Percentiles rank a stretch among this genome's conserved stretches.
These are phyloP conservation scores for Allomyces macrogynus DNA, from an alignment of 192 early-diverging fungal genomes.

Conservation along the genomic window DNA sequence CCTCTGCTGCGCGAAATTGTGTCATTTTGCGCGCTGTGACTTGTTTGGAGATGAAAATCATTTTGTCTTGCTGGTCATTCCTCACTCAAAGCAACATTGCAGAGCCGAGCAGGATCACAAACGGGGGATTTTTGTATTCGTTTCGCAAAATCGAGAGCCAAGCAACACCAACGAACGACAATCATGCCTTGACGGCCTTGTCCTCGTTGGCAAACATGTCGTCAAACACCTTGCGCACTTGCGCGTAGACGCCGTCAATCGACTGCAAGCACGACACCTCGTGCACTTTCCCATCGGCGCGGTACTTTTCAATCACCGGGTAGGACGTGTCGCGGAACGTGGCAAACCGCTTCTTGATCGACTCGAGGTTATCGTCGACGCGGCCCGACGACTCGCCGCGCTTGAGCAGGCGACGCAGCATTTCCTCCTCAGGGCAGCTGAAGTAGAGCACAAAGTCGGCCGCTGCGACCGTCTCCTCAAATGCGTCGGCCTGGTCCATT, in stretches of 20 bases:
- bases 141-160: too few relatives aligned
- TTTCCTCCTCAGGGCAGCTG: constrained; percentile 82
- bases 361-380: constrained; percentile 85
- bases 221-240: not conserved
- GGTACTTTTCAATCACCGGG: constrained; percentile 75
- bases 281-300: not conserved
- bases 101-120: too few relatives aligned
- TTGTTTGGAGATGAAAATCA: too few relatives aligned
- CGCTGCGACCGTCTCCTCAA: constrained; percentile 62
- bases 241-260: not conserved
- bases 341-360: constrained; percentile 84
- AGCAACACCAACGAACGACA: too few relatives aligned
- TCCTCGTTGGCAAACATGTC: not conserved
- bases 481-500: constrained; percentile 79
- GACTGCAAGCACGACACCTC: not conserved
- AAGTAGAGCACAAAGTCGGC: constrained; percentile 70
- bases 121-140: too few relatives aligned
- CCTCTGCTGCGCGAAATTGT: too few relatives aligned
- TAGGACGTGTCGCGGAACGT: constrained; percentile 67
- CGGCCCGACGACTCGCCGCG: constrained; percentile 87
- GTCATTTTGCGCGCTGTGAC: too few relatives aligned
- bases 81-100: too few relatives aligned
- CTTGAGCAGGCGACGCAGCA: constrained; percentile 76
- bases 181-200: too few relatives aligned
- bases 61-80: too few relatives aligned